phyloP scores from a whole-genome alignment of 2,329 filamentous ascomycete species.

The Neonectria sp. region DNA sequence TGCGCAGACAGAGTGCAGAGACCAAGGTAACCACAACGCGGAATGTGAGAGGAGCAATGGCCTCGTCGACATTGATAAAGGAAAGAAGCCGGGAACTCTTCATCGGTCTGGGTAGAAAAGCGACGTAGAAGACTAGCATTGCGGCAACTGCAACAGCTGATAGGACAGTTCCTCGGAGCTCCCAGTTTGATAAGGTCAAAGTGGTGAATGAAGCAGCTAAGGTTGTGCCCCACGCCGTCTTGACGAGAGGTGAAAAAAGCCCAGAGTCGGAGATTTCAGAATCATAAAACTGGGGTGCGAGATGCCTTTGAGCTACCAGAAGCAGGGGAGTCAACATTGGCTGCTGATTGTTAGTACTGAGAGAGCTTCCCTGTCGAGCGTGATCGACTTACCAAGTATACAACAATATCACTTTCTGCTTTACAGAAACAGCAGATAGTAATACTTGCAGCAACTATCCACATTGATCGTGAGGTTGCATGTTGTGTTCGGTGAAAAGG shows the following conservation, averaged over 20 bases:
- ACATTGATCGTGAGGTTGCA: conserved; percentile 15
- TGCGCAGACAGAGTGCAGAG: not conserved
- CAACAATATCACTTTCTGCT: conserved; percentile 32
- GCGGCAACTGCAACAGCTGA: conserved; percentile 48
- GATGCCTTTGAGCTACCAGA: conserved; percentile 28
- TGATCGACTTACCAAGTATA: conserved; percentile 27
- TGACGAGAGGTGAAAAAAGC: not conserved
- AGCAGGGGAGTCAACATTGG: conserved; percentile 45
- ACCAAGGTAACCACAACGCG: conserved; percentile 39
- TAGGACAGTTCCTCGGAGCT: conserved; percentile 37
- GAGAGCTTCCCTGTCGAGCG: not conserved
- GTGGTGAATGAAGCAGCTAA: conserved; percentile 14
- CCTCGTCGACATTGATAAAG: conserved; percentile 45
- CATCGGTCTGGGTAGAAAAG: conserved; percentile 32
- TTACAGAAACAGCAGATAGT: conserved; percentile 31
- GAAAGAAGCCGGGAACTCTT: not conserved
- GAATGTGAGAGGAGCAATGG: conserved; percentile 43
- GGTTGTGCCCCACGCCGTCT: conserved; percentile 9
- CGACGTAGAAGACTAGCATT: conserved; percentile 50
- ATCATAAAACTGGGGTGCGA: not conserved
- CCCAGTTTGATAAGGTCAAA: conserved; percentile 48
- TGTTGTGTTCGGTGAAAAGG: too few species aligned
- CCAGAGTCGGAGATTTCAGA: not conserved
- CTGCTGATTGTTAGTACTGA: conserved; percentile 23
- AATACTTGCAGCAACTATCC: conserved; percentile 30